Base-by-base conservation (phyloP, 2,329 filamentous ascomycete genomes). In the Fusarium solani-melongenae region DNA sequence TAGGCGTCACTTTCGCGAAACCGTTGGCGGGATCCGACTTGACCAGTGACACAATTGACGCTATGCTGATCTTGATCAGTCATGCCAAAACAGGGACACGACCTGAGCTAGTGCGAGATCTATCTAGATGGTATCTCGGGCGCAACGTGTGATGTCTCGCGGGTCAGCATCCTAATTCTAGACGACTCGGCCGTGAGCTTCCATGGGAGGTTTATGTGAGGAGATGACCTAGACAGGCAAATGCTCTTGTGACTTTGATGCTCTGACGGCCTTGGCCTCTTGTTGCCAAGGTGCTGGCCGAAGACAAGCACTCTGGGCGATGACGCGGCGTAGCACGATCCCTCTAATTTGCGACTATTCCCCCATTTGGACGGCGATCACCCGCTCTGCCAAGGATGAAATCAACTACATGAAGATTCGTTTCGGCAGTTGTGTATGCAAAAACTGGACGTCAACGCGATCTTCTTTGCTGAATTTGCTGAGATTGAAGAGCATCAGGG, bases 381-480 rank as follows among this genome's bases (percentile, higher is more conserved):
- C 66, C 70, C 70, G 70, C 9, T 22, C n/a, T 17, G 70, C 70
- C 70, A 72, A 72, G 70, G 72, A 61, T 60, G 27, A 22, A 3
- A 3, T 24, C 12, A 5, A 51, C 22, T 10, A 24, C n/a, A 22
- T 36, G 15, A 49, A 61, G 22, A n/a, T n/a, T 24, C 11, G 12
- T 14, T 20, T 61, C 15, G 51, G 34, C 55, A 27, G 22, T n/a
- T 39, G 49, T 33, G 20, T 11, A 27, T 29, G 6, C 10, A 15
- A 15, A 27, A 10, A 33, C 7, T 14, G 2, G 14, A 41, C 15
- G 15, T 57, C 4, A 38, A 24, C 33, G 55, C 11, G 2, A 12
- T 24, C 36, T 31, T 6, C 17, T 31, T 56, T 24, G 4, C 12
- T 15, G 20, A 44, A 4, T 8, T 24, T 29, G n/a, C n/a, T 29